A percentile compares a stretch with the other conserved stretches of the same genome.
Evolutionary conservation across 257 asterid genomes (phyloP).

Genomic region (Solanum pinnatisectum): DNA sequence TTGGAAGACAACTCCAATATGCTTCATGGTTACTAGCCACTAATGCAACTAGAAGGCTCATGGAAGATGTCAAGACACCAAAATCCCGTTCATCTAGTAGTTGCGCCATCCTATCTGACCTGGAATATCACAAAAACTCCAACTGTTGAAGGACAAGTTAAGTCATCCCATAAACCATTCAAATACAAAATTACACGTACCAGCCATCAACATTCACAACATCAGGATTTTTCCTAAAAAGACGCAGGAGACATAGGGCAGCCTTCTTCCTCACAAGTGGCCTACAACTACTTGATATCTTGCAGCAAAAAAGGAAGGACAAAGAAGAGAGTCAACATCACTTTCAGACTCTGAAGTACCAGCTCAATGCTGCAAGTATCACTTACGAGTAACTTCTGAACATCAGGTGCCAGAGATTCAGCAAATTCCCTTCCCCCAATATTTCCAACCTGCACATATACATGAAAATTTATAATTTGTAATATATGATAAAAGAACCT

Average conservation of each 20-base stretch:
- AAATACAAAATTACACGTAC: conserved; percentile 14
- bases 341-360: neutral
- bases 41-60: conserved; percentile 94
- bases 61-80: conserved; percentile 94
- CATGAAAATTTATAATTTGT: neutral
- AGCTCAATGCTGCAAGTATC: conserved; percentile 11
- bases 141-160: neutral
- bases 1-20: conserved; percentile 96
- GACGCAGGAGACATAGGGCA: conserved; percentile 93
- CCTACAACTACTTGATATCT: conserved; percentile 95
- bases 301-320: conserved; percentile 5
- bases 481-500: neutral
- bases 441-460: conserved; percentile 74
- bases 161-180: neutral
- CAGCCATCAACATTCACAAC: conserved; percentile 99
- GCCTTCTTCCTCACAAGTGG: conserved; percentile 99
- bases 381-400: conserved; percentile 95
- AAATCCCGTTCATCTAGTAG: conserved; percentile 97
- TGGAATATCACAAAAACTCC: conserved; percentile 22
- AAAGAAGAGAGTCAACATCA: conserved; percentile 1
- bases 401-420: conserved; percentile 99
- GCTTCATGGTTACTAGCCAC: conserved; percentile 94
- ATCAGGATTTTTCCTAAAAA: conserved; percentile 91
- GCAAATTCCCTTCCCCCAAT: conserved; percentile 99
- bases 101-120: conserved; percentile 99